Evolutionary conservation across 1,139 yeast species (phyloP), one percentile per base, ranked within the genome.

Genomic region (Scheffersomyces stambukii): DNA sequence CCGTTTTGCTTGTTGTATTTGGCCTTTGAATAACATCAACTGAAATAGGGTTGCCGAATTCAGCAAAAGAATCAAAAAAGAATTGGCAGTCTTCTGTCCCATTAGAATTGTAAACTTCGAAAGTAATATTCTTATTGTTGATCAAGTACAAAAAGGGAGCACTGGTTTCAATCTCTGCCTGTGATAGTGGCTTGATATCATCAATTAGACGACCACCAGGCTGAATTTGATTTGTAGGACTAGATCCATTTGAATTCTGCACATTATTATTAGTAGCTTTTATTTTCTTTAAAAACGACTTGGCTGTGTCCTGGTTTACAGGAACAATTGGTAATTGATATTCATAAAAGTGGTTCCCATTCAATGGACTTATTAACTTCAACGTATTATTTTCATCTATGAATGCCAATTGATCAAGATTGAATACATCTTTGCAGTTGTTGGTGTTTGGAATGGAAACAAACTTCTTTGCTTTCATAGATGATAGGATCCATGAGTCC

Each of bases 101-200:
- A n/a, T n/a, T n/a, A n/a, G n/a, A n/a, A n/a, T n/a, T n/a, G 41
- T 53, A 64, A 11, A 55, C 51, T 12, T 61, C 54, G 36, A 64
- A 56, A 24, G 51, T 50, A 15, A 64, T 50, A 29, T 60, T 57
- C 20, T 48, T 45, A 38, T 65, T 67, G 28, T 64, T 67, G 38
- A 74, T 67, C 21, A 75, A 47, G 28, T 70, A 70, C 17, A 70
- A 59, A 40, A 64, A 75, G 1, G 83, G 81, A 13, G 63, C 57
- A 41, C 81, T 73, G 0, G 86, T 75, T 40, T 80, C 85, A 33
- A 81, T 70, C 46, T 80, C 88, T 21, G 77, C 73, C 37, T 74
- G 74, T 0, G 81, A 67, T 21, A 79, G 51, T 1, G 82, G 79
- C 25, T 27, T 31, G 4, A 30, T 19, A 4, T 12, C 15, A 8